Evolutionary conservation across 176 grass and related monocot genomes (phyloP).

Genomic region (Zizania latifolia): DNA sequence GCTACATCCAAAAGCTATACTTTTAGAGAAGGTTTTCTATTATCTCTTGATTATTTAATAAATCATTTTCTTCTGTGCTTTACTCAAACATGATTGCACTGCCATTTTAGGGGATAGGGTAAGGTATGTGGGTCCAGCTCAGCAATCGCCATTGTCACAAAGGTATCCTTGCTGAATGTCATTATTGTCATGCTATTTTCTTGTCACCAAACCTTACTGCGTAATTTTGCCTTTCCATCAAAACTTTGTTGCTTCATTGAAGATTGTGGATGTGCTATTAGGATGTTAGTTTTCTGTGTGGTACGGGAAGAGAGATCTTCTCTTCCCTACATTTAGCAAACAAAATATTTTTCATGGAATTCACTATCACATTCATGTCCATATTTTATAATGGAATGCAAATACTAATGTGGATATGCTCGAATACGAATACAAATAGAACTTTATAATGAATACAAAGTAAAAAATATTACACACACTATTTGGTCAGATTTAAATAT

Average conservation of each 20-base stretch:
- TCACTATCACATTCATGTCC: neutral
- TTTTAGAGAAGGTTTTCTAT: conserved; percentile 63
- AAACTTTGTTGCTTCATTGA: neutral
- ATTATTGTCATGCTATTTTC: neutral
- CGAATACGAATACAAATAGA: neutral
- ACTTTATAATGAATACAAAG: neutral
- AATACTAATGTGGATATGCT: neutral
- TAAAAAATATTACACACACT: no score
- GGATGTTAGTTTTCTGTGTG: neutral
- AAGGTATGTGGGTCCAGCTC: conserved; percentile 36
- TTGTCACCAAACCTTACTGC: neutral
- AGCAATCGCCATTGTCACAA: neutral
- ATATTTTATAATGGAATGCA: neutral
- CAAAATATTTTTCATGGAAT: neutral
- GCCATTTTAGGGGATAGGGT: conserved; percentile 65
- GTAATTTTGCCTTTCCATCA: neutral
- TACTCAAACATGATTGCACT: conserved; percentile 2
- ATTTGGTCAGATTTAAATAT: neutral
- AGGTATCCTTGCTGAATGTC: conserved; percentile 37
- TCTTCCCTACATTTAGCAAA: neutral
- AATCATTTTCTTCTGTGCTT: neutral
- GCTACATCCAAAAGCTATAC: conserved; percentile 42
- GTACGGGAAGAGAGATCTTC: neutral
- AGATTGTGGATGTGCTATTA: neutral
- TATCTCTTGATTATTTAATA: no score